Conservation (phyloP, 768 basidiomycete genomes). For the Tubosaeta brunneosetosa region DNA sequence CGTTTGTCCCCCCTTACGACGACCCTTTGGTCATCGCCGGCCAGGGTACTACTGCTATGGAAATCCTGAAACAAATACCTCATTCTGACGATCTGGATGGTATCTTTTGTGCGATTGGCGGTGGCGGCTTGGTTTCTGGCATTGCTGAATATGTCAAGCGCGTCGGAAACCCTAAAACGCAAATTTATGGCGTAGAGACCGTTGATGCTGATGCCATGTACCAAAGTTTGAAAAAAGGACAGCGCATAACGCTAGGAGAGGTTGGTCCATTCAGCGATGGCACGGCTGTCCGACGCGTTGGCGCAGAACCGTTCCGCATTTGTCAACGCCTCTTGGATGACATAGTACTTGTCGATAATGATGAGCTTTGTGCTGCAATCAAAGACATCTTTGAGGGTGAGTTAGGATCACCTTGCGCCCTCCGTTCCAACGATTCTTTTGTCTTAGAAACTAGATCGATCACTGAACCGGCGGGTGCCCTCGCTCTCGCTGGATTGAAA, state of each 20-base stretch:
- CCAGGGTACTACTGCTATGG: constrained; percentile 92
- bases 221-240: constrained; percentile 71
- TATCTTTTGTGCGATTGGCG: constrained; percentile 89
- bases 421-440: neutral
- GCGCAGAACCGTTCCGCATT: constrained; percentile 90
- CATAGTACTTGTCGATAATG: constrained; percentile 83
- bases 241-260: constrained; percentile 78
- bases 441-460: constrained; percentile 80
- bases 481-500: constrained; percentile 89
- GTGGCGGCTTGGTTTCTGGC: constrained; percentile 90
- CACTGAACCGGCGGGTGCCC: constrained; percentile 93
- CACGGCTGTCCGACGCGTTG: constrained; percentile 94
- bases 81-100: constrained; percentile 73
- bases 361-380: constrained; percentile 97
- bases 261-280: constrained; percentile 98
- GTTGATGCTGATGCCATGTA: constrained; percentile 93
- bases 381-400: constrained; percentile 98
- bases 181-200: constrained; percentile 90
- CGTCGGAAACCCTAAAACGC: constrained; percentile 78
- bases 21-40: constrained; percentile 96
- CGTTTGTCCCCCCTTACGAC: constrained; percentile 96
- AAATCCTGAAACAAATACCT: constrained; percentile 85
- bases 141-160: constrained; percentile 90
- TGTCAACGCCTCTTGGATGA: constrained; percentile 82
- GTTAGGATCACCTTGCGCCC: constrained; percentile 2